Base-by-base conservation (phyloP, 768 basidiomycete species). In the Amanita polypyramis region DNA sequence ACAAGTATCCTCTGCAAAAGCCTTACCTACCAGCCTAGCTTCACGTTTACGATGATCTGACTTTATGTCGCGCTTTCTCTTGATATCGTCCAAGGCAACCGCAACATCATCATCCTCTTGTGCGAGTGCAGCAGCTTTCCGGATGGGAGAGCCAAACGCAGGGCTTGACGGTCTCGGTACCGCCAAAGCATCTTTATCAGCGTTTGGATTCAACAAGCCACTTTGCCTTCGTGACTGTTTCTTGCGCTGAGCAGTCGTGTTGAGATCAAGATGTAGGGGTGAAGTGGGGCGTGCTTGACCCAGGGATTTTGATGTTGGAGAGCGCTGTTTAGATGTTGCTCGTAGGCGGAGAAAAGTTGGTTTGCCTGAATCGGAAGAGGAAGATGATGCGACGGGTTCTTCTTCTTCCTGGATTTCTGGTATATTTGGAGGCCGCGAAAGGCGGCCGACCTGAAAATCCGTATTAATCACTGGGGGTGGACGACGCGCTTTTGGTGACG, bases 341-440 rank as follows among this genome's bases (percentile, higher is more conserved):
- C 70, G 74, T 55, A 70, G 67, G 11, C 68, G 69, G 11, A 61
- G 59, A 6, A 73, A 69, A 43, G 64, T 63, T 12, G 66, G 54
- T 45, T 64, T 63, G 44, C 67, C 65, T 11, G 57, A 45, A 23
- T 74, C 72, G 5, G 71, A 63, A 3, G 72, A 72, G 7, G 67
- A 68, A 1, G 72, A 70, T 17, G 72, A 72, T 17, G 60, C 59
- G 14, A 53, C 60, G 5, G 70, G 69, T 57, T 86, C 84, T 1
- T 83, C 80, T 38, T 85, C 84, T 57, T 85, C 83, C 25, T 65
- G 56, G 45, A 85, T 85, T 12, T 75, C 79, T 0, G 83, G 82
- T 32, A 85, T 60, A 45, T 74, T 80, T 7, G 82, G 85, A 34
- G 76, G 66, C 43, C 79, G 75, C n/a, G 81, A 74, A 47, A 85